Base-by-base conservation (phyloP, 306 rosid species). In the Lupinus albus region DNA sequence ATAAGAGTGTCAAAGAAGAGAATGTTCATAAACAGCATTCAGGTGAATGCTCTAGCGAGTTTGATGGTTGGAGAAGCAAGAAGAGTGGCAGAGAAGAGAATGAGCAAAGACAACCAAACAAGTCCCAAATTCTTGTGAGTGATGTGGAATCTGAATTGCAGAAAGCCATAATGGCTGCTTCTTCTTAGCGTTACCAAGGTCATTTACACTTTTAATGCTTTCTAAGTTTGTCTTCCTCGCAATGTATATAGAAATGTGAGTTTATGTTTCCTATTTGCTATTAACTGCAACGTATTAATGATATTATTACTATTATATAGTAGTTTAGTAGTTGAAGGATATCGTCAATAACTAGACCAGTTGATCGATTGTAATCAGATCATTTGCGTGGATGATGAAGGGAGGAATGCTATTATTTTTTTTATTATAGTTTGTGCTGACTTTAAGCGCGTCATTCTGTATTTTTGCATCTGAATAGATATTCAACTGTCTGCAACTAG, bases 81-180 rank as follows among this genome's bases (percentile, higher is more conserved):
- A 89, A 61, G 69, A 75, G 53, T 74, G 83, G 47, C 2, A 75
- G 78, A 67, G 85, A 83, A 75, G 89, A 80, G 68, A 85, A 55
- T 47, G 86, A 67, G 13, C 64, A 67, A 73, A 78, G 52, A 61
- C 85, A 84, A 48, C 30, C 63, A 57, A 83, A 73, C 49, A 84
- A 76, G 84, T 48, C 84, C 1, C 70, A 56, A 1, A 75, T 30
- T 59, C 73, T 59, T 9, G 84, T 47, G 6, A 75, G 78, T 45
- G 88, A 93, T 59, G 44, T 93, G 61, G 96, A 93, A 74, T 86
- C 88, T 13, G 91, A 93, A 75, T 78, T 93, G 87, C 75, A 93
- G 87, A 88, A 84, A 76, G 97, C 97, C 48, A 84, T 93, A 50
- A 88, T 82, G 72, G 93, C 88, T 60, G 91, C 86, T 68, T 80